Evolutionary conservation across 2,329 filamentous ascomycete genomes (phyloP).

Genomic region (Parastagonospora avenae): DNA sequence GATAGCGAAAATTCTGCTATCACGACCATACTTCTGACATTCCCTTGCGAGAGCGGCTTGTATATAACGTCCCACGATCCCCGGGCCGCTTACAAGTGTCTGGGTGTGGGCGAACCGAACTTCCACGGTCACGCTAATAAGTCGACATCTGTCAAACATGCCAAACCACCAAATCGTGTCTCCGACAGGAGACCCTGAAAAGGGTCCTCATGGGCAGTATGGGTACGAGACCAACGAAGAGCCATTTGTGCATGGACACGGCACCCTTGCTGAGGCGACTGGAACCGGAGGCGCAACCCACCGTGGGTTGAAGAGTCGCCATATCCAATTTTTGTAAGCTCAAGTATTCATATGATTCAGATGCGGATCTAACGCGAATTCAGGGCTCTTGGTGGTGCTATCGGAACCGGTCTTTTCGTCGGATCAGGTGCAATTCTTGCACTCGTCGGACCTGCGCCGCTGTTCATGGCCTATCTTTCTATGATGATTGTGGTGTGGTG

Average conservation of each 20-base stretch:
- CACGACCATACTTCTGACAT: background rate
- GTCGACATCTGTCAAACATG: slow-evolving; percentile 14
- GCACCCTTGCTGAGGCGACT: slow-evolving; percentile 34
- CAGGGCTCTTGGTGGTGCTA: slow-evolving; percentile 65
- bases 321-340: slow-evolving; percentile 45
- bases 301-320: slow-evolving; percentile 44
- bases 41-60: background rate
- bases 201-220: slow-evolving; percentile 25
- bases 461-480: slow-evolving; percentile 45
- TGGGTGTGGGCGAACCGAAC: slow-evolving; percentile 2
- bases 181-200: slow-evolving; percentile 28
- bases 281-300: slow-evolving; percentile 41
- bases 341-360: background rate
- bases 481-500: slow-evolving; percentile 48
- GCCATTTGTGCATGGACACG: slow-evolving; percentile 31
- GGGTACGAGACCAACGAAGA: slow-evolving; percentile 26
- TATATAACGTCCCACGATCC: slow-evolving; percentile 11
- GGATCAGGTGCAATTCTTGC: slow-evolving; percentile 41
- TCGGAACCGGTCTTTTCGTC: slow-evolving; percentile 49
- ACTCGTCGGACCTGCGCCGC: slow-evolving; percentile 38
- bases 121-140: background rate
- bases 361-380: slow-evolving; percentile 10
- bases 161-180: slow-evolving; percentile 26
- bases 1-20: slow-evolving; percentile 18
- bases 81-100: background rate